Evolutionary conservation across 768 basidiomycete species (phyloP).

Genomic region (Mrakia frigida): DNA sequence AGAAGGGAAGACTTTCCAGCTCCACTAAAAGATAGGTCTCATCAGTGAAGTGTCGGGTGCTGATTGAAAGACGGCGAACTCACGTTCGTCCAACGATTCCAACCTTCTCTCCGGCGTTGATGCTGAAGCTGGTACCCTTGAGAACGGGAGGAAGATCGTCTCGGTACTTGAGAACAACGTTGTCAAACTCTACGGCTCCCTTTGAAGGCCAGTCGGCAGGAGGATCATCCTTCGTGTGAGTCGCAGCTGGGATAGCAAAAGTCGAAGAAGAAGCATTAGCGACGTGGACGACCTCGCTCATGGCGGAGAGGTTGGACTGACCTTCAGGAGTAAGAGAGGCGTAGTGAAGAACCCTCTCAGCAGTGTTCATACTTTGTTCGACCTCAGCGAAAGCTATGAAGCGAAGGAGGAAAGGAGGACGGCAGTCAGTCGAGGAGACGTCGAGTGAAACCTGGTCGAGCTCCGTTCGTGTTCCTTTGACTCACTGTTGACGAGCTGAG

Average conservation of each 20-base stretch:
- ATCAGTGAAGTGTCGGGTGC: too few relatives aligned
- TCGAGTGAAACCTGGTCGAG: too few relatives aligned
- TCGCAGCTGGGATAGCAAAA: slow-evolving; percentile 45
- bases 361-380: slow-evolving; percentile 56
- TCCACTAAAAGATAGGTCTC: too few relatives aligned
- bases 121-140: slow-evolving; percentile 48
- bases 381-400: too few relatives aligned
- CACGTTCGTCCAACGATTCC: slow-evolving; percentile 71
- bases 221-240: slow-evolving; percentile 61
- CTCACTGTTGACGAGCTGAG: slow-evolving; percentile 15
- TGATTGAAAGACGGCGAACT: too few relatives aligned
- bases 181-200: slow-evolving; percentile 67
- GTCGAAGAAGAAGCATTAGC: too few relatives aligned
- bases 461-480: too few relatives aligned
- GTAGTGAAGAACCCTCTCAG: slow-evolving; percentile 69
- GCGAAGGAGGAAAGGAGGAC: too few relatives aligned
- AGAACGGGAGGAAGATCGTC: slow-evolving; percentile 79
- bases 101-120: slow-evolving; percentile 77
- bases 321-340: slow-evolving; percentile 57
- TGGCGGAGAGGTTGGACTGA: too few relatives aligned
- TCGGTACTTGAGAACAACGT: slow-evolving; percentile 75
- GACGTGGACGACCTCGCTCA: too few relatives aligned
- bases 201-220: slow-evolving; percentile 64
- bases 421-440: too few relatives aligned
- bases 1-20: slow-evolving; percentile 88